A percentile compares a stretch with the other conserved stretches of the same genome.
Conservation (phyloP, 2,329 filamentous ascomycete genomes). For the Venturiaceae sp. region DNA sequence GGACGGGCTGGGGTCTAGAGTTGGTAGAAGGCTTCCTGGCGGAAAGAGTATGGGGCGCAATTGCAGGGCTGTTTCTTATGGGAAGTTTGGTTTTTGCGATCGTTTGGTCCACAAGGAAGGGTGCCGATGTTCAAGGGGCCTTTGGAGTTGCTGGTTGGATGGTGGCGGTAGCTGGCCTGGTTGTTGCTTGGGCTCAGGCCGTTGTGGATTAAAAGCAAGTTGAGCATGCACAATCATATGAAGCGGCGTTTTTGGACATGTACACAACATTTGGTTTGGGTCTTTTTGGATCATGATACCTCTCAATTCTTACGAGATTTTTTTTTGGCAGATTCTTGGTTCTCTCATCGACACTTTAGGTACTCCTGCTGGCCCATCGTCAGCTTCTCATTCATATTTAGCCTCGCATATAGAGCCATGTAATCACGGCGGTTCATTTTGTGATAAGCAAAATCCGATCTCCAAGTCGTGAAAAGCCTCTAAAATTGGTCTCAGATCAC, state of each 20-base stretch:
- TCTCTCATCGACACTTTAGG: neutral
- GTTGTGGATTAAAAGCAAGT: constrained; percentile 17
- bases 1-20: constrained; percentile 29
- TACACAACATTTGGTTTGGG: neutral
- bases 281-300: neutral
- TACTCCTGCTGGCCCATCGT: neutral
- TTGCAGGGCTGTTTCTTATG: constrained; percentile 19
- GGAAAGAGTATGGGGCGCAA: constrained; percentile 22
- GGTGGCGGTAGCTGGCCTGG: constrained; percentile 20
- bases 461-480: too few species aligned
- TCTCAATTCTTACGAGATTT: neutral
- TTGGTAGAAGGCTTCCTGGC: constrained; percentile 29
- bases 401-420: neutral
- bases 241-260: too few species aligned
- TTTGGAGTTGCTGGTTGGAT: constrained; percentile 30
- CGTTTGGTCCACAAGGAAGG: constrained; percentile 20
- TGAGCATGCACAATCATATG: neutral
- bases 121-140: constrained; percentile 27
- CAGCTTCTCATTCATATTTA: neutral
- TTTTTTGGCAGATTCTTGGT: neutral
- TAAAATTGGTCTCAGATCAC: too few species aligned
- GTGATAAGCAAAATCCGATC: too few species aligned
- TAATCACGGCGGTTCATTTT: too few species aligned
- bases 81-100: constrained; percentile 25
- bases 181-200: constrained; percentile 23